Conservation (phyloP, 257 asterid species). For the Solanum gandarillasii region DNA sequence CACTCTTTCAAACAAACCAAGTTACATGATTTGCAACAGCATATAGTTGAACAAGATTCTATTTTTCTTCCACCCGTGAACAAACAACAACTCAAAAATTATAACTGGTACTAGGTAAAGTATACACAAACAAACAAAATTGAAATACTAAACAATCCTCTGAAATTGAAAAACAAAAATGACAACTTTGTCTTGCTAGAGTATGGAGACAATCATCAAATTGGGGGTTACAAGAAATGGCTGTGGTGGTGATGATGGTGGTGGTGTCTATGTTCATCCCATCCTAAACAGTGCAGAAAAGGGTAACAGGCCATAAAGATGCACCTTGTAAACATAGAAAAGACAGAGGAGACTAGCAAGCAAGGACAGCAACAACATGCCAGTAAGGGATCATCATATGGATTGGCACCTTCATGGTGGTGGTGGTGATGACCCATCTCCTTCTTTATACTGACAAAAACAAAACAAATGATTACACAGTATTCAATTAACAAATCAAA, state of each 20-base stretch:
- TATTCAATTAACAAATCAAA: background rate
- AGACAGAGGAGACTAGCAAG: constrained; percentile 15
- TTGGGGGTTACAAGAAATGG: constrained; percentile 18
- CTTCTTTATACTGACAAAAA: background rate
- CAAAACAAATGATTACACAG: background rate
- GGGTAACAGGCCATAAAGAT: constrained; percentile 48
- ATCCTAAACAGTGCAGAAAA: constrained; percentile 47
- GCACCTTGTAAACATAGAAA: constrained; percentile 32
- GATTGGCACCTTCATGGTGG: background rate
- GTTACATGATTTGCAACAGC: background rate
- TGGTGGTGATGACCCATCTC: constrained; percentile 11
- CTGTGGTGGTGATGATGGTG: constrained; percentile 40
- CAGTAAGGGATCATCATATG: constrained; percentile 11
- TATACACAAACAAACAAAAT: background rate
- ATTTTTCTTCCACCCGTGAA: background rate
- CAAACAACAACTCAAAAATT: background rate
- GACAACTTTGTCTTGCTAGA: background rate
- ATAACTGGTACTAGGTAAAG: background rate
- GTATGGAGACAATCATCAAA: background rate
- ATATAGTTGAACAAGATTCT: background rate
- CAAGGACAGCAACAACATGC: constrained; percentile 41
- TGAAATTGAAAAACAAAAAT: background rate
- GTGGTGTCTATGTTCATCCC: constrained; percentile 47
- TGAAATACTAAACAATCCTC: background rate
- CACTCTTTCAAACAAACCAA: background rate